phyloP scores from a whole-genome alignment of 2,329 filamentous ascomycete species.

The Falciphora oryzae region DNA sequence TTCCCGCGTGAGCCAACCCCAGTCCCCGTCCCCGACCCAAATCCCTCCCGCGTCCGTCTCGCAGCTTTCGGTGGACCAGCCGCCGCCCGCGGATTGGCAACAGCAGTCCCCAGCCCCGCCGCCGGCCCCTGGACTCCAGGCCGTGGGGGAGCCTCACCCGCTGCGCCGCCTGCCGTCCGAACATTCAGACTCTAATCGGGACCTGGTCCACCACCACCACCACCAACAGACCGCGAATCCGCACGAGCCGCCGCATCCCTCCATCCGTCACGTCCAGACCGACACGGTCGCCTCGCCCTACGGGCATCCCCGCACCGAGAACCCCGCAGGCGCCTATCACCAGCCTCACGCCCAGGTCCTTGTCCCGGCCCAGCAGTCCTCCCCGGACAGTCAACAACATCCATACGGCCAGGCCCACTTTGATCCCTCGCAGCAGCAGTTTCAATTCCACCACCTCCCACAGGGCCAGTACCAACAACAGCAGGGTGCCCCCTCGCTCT shows the following conservation, averaged over 20 bases:
- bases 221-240: slow-evolving; percentile 23
- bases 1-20: background rate
- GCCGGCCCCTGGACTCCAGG: background rate
- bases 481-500: slow-evolving; percentile 23
- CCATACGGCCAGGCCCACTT: slow-evolving; percentile 29
- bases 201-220: slow-evolving; percentile 36
- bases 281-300: slow-evolving; percentile 41
- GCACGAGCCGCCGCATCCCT: slow-evolving; percentile 32
- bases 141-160: background rate
- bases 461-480: slow-evolving; percentile 27
- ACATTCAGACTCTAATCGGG: slow-evolving; percentile 29
- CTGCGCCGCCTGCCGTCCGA: slow-evolving; percentile 2
- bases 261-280: slow-evolving; percentile 42
- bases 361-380: slow-evolving; percentile 30
- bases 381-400: slow-evolving; percentile 31
- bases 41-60: slow-evolving; percentile 33
- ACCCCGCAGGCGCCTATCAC: slow-evolving; percentile 31
- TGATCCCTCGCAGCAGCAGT: slow-evolving; percentile 32
- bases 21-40: slow-evolving; percentile 40
- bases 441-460: slow-evolving; percentile 18
- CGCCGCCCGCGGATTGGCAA: slow-evolving; percentile 28
- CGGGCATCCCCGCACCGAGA: slow-evolving; percentile 29
- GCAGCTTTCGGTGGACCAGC: slow-evolving; percentile 32
- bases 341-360: slow-evolving; percentile 32
- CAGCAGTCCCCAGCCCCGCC: slow-evolving; percentile 17